Percentiles rank a stretch among this genome's conserved stretches.
phyloP scores from a whole-genome alignment of 2,329 filamentous ascomycete species.

The Botrytis byssoidea region DNA sequence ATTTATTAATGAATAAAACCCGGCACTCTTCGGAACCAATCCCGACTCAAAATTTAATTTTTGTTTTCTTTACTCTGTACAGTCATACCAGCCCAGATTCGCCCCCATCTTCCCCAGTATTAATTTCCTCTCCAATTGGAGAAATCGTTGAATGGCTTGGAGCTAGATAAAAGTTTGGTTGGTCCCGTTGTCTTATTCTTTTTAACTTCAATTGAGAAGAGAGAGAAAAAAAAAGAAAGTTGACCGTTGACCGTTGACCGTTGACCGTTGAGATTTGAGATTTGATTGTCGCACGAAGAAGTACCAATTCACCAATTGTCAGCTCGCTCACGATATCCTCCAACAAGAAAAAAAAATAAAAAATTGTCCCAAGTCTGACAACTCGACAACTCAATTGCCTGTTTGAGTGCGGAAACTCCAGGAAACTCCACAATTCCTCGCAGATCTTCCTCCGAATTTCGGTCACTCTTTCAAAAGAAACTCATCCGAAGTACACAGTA shows the following conservation, averaged over 20 bases:
- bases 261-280: not conserved
- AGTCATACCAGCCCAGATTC: not conserved
- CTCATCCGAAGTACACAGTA: constrained; percentile 2
- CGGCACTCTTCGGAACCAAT: not conserved
- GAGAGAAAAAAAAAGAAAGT: not conserved
- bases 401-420: not conserved
- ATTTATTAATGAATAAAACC: not conserved
- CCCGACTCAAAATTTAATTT: not conserved
- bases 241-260: not conserved
- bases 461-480: not conserved
- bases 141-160: not conserved
- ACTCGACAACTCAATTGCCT: not conserved
- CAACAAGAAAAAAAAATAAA: not conserved
- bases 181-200: not conserved
- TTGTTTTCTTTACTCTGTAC: not conserved
- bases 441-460: constrained; percentile 12
- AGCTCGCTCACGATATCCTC: not conserved
- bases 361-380: not conserved
- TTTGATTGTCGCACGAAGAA: not conserved
- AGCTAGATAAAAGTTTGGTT: not conserved
- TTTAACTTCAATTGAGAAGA: not conserved
- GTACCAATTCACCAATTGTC: not conserved
- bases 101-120: not conserved
- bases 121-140: not conserved
- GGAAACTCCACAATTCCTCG: constrained; percentile 7